These are phyloP conservation scores for Thraustotheca clavata DNA, from an alignment of 352 stramenopile species.

Conservation along the genomic window DNA sequence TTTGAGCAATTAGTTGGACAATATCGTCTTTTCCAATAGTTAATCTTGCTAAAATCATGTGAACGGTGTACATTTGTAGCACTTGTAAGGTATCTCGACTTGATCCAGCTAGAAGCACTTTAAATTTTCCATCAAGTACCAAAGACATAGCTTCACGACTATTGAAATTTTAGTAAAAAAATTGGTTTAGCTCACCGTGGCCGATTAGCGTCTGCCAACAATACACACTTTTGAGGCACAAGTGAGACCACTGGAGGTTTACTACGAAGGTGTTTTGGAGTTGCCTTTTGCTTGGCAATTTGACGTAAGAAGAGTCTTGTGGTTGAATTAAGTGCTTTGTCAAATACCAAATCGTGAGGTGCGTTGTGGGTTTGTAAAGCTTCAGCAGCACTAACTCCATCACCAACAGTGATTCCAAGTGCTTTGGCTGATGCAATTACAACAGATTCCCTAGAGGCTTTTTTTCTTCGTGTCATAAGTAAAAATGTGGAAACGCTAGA, in stretches of 20 bases:
- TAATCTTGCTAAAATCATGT: neutral
- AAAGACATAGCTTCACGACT: slow-evolving; percentile 8
- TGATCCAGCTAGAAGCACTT: slow-evolving; percentile 5
- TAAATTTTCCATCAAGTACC: neutral
- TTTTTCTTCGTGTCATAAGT: neutral
- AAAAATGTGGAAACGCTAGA: neutral
- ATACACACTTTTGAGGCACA: neutral
- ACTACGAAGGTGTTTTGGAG: neutral
- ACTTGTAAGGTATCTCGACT: slow-evolving; percentile 7
- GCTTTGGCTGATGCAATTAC: slow-evolving; percentile 18
- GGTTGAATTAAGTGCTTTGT: slow-evolving; percentile 12
- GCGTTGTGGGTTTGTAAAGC: slow-evolving; percentile 14
- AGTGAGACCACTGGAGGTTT: neutral
- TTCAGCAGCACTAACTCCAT: neutral
- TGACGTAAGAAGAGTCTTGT: slow-evolving; percentile 12
- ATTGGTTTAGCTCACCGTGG: neutral
- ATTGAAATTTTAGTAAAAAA: neutral
- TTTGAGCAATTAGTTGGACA: neutral
- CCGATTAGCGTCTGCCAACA: slow-evolving; percentile 13
- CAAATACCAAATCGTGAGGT: slow-evolving; percentile 12
- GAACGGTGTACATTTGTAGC: slow-evolving; percentile 10
- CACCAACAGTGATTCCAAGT: slow-evolving; percentile 5
- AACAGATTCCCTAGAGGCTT: neutral
- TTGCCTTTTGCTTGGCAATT: neutral
- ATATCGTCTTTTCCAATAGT: slow-evolving; percentile 3